Percentiles rank a stretch among this genome's conserved stretches.
phyloP scores from a whole-genome alignment of 768 basidiomycete species.

The Amanita inopinata region DNA sequence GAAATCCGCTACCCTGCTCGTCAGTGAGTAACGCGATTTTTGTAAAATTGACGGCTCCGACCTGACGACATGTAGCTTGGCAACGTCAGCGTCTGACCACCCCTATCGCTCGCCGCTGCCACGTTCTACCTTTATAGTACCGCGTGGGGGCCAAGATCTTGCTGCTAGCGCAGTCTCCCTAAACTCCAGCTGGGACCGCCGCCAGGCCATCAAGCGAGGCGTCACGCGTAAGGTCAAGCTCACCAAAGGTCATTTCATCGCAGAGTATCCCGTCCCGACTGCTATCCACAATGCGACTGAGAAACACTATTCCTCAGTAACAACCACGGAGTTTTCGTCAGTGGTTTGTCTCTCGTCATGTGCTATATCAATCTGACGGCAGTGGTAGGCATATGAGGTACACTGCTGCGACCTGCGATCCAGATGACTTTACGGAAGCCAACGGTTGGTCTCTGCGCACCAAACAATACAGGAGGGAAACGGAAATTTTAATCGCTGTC shows the following conservation, averaged over 20 bases:
- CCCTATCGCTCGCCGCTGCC: constrained; percentile 5
- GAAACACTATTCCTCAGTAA: constrained; percentile 59
- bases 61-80: not conserved
- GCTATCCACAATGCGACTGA: constrained; percentile 80
- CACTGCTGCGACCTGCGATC: constrained; percentile 88
- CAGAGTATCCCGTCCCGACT: constrained; percentile 82
- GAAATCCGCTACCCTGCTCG: not conserved
- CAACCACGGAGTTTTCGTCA: constrained; percentile 86
- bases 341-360: constrained; percentile 18
- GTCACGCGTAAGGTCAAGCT: constrained; percentile 93
- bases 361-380: not conserved
- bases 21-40: not conserved
- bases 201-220: constrained; percentile 85
- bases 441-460: constrained; percentile 80
- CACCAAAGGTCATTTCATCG: constrained; percentile 87
- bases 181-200: constrained; percentile 27
- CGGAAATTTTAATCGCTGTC: constrained; percentile 90
- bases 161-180: not conserved
- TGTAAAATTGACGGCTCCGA: not conserved
- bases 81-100: constrained; percentile 2
- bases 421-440: constrained; percentile 75
- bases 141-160: not conserved
- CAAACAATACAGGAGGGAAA: constrained; percentile 79
- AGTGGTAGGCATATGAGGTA: constrained; percentile 77
- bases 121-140: not conserved